Base-by-base conservation (phyloP, 495 filamentous ascomycete species). In the Penicillium antarcticum region DNA sequence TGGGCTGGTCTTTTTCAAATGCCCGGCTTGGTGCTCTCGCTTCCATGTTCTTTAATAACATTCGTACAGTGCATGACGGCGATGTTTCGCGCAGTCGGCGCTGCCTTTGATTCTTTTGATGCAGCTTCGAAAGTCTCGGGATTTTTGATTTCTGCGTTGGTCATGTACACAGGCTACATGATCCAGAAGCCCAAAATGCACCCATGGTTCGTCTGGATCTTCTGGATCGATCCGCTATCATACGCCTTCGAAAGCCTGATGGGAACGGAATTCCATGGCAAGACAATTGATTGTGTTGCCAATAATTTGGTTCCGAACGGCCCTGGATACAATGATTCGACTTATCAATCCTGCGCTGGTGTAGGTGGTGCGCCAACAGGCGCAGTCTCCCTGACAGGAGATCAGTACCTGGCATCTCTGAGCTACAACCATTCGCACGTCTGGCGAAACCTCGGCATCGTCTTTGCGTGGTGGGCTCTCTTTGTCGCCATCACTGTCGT, bases 141-240 rank as follows among this genome's bases (percentile, higher is more conserved):
- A 19, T 59, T 70, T 34, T 55, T 13, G 45, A 58, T 34, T 49
- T 31, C 3, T 39, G 57, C 44, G 39, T 29, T 66, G 13, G 65
- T 91, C 46, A 80, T 92, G 23, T 95, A 67, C 34, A 48, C 46
- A 29, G 74, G 63, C 3, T 67, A 67, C 62, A 72, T 87, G 32
- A 85, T 92, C 38, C 76, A 82, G 4, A 80, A 80, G 3, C 69
- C 68, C 0, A 65, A 80, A 32, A 85, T 92, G 80, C 75, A 81
- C 47, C 74, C 79, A 0, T 94, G 89, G 89, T 85, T 90, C 54
- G 72, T 73, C 6, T 89, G 86, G 87, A 62, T 91, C 2, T 76
- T 74, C 33, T 85, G 76, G 60, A 71, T 90, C 48, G 83, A 90
- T 53, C 88, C 88, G 0, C 58, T 90, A 10, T 67, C 79, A 0